These are phyloP conservation scores for Magnusiomyces tetraspermus DNA, from an alignment of 1,139 yeast genomes.

Conservation along the genomic window DNA sequence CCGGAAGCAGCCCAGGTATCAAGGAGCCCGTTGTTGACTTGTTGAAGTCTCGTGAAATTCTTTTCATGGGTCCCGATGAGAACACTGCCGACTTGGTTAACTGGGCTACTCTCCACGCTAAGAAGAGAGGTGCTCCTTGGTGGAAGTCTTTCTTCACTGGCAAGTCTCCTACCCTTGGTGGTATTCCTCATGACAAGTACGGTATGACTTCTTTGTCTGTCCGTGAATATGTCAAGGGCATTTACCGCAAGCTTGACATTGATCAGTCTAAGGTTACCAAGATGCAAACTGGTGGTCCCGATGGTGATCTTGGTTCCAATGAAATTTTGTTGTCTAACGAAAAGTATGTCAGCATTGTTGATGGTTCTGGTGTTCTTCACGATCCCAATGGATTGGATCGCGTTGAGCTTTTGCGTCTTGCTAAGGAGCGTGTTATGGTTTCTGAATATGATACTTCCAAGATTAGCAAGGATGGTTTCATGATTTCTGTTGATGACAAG, in stretches of 20 bases:
- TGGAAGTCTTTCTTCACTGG: constrained; percentile 99
- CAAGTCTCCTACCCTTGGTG: constrained; percentile 84
- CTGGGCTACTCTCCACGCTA: constrained; percentile 98
- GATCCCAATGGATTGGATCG: constrained; percentile 88
- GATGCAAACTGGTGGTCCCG: constrained; percentile 98
- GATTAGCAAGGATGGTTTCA: constrained; percentile 66
- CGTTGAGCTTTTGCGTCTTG: constrained; percentile 66
- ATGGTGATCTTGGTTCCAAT: constrained; percentile 94
- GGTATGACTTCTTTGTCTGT: constrained; percentile 97
- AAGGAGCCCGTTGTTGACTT: constrained; percentile 82
- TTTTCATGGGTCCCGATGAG: constrained; percentile 97
- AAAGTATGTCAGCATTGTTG: constrained; percentile 78
- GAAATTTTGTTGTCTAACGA: constrained; percentile 85
- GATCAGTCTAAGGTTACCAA: constrained; percentile 55
- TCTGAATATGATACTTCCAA: constrained; percentile 56
- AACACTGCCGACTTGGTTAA: constrained; percentile 93
- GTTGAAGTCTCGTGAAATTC: constrained; percentile 74
- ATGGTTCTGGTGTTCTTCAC: constrained; percentile 90
- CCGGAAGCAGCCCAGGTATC: constrained; percentile 59
- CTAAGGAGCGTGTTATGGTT: constrained; percentile 68
- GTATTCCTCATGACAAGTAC: constrained; percentile 95
- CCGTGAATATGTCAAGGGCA: constrained; percentile 82
- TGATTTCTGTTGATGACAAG: constrained; percentile 77
- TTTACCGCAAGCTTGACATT: constrained; percentile 69
- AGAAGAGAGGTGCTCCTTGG: constrained; percentile 91